phyloP scores from a whole-genome alignment of 192 early-diverging fungal species.

The Coemansia sp. region DNA sequence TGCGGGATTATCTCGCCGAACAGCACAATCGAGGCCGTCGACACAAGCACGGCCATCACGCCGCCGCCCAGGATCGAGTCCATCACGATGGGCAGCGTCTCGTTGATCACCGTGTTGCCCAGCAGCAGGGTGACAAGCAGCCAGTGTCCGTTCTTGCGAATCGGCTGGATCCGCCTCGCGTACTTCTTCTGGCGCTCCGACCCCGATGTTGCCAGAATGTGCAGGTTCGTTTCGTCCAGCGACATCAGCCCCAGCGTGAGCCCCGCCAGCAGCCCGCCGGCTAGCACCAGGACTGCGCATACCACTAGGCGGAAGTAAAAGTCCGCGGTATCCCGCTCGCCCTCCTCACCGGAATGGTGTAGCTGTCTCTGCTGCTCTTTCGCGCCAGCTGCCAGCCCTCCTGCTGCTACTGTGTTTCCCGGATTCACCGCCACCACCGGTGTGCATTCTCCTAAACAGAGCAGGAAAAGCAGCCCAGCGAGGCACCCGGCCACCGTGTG shows the following conservation, averaged over 20 bases:
- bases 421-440: too few species aligned
- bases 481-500: too few species aligned
- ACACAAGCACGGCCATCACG: conserved; percentile 84
- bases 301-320: conserved; percentile 24
- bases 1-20: conserved; percentile 98
- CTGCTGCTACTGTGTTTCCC: neutral
- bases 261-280: conserved; percentile 64
- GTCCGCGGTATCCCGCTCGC: neutral
- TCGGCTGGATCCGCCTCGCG: conserved; percentile 82
- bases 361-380: too few species aligned
- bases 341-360: neutral
- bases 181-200: conserved; percentile 65
- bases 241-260: conserved; percentile 68
- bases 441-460: too few species aligned
- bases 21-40: conserved; percentile 85
- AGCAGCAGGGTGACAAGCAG: conserved; percentile 90
- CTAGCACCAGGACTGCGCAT: conserved; percentile 11
- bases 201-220: conserved; percentile 79
- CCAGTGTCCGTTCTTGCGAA: conserved; percentile 90
- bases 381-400: neutral
- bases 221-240: conserved; percentile 71
- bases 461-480: too few species aligned
- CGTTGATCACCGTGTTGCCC: conserved; percentile 94
- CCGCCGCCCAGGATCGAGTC: conserved; percentile 75
- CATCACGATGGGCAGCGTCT: conserved; percentile 86